phyloP scores from a whole-genome alignment of 352 stramenopile genomes.

The Pythium vanterpoolii region DNA sequence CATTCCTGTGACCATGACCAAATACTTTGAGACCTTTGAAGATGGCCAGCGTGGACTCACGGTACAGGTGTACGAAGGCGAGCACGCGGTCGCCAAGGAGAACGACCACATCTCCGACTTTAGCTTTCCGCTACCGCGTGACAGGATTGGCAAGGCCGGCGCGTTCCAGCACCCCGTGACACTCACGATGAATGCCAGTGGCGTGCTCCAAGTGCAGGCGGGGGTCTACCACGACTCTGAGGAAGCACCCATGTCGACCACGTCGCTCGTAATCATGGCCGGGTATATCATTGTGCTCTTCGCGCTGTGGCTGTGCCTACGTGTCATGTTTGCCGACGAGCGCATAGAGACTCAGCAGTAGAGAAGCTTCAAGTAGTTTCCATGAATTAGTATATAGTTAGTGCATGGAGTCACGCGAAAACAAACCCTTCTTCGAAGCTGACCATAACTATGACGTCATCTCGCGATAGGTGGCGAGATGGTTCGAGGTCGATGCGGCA shows the following conservation, averaged over 20 bases:
- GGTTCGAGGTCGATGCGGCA: constrained; percentile 14
- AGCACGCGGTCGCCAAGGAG: constrained; percentile 67
- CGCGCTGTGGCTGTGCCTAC: constrained; percentile 63
- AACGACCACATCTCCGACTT: constrained; percentile 88
- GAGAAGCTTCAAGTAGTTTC: constrained; percentile 3
- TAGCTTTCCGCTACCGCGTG: constrained; percentile 70
- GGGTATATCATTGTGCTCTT: constrained; percentile 44
- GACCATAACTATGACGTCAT: background rate
- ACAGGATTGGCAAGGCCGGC: constrained; percentile 69
- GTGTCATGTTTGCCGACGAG: constrained; percentile 59
- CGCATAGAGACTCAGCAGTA: constrained; percentile 39
- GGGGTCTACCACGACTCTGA: constrained; percentile 77
- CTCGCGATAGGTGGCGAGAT: constrained; percentile 20
- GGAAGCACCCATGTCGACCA: constrained; percentile 69
- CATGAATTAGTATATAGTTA: constrained; percentile 12
- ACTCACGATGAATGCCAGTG: constrained; percentile 86
- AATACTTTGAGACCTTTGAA: constrained; percentile 80
- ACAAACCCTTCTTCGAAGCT: background rate
- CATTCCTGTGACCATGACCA: constrained; percentile 74
- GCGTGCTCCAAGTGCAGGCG: constrained; percentile 79
- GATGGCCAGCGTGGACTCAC: constrained; percentile 70
- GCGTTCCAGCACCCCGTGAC: constrained; percentile 79
- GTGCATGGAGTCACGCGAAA: background rate
- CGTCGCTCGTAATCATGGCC: constrained; percentile 51
- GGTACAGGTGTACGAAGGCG: constrained; percentile 80